Evolutionary conservation across 164 flowering plant genomes (phyloP).

Genomic region (Cinnamomum chago): DNA sequence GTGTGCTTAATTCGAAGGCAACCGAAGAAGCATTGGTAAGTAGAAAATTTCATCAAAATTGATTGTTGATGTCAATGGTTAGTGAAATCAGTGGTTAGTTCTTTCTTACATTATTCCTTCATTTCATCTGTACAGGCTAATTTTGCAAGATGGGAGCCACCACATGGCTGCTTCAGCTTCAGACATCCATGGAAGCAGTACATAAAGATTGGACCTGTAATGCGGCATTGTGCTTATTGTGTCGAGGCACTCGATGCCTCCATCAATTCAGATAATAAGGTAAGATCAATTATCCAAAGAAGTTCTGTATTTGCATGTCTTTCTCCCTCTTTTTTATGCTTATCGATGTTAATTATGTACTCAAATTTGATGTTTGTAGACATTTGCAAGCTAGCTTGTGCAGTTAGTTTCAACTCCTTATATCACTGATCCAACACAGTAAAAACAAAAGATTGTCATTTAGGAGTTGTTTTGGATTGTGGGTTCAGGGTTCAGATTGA

Average conservation of each 20-base stretch:
- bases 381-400: too few species aligned
- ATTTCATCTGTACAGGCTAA: conserved; percentile 42
- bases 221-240: conserved; percentile 59
- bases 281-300: conserved; percentile 11
- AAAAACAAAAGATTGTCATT: too few species aligned
- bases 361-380: too few species aligned
- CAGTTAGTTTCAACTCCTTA: too few species aligned
- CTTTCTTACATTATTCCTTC: background rate
- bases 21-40: conserved; percentile 64
- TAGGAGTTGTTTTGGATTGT: too few species aligned
- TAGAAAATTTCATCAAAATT: background rate
- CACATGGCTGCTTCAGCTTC: conserved; percentile 70
- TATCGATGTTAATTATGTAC: too few species aligned
- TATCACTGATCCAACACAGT: too few species aligned
- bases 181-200: conserved; percentile 83
- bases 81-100: background rate
- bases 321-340: too few species aligned
- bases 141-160: conserved; percentile 87
- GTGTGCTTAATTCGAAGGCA: conserved; percentile 61
- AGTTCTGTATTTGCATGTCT: too few species aligned
- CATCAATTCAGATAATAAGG: conserved; percentile 50
- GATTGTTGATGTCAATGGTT: background rate
- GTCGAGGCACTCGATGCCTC: conserved; percentile 63
- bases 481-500: too few species aligned
- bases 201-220: conserved; percentile 50